Base-by-base conservation (phyloP, 2,329 filamentous ascomycete genomes). In the Aspergillus clavatus region DNA sequence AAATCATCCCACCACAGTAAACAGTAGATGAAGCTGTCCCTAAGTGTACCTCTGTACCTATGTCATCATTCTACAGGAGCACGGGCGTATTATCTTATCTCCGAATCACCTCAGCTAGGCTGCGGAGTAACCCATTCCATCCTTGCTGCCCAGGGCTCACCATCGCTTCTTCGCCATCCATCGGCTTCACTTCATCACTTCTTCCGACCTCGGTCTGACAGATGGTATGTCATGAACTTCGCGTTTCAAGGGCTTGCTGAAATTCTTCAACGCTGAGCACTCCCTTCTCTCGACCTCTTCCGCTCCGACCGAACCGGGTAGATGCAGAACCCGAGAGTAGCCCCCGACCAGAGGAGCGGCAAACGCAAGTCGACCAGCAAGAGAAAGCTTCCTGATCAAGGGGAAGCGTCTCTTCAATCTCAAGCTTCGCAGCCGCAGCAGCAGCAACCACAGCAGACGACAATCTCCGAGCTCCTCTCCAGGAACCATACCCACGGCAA, bases 391-490 rank as follows among this genome's bases (percentile, higher is more conserved):
- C 52, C 59, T 49, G 59, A 65, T 51, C 61, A 61, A 53, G 62
- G 54, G 55, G 63, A 63, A 45, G 45, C 54, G 45, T 57, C 59
- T 38, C 61, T 62, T 42, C 57, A 54, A 31, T 50, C 50, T 45
- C 52, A 57, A 23, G 61, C 66, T 38, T 35, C 31, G 31, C 31
- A 35, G 11, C 16, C 16, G 29, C 14, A 14, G 10, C 29, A n/a
- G 29, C 29, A 33, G 29, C 29, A 33, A 18, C 31, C 11, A 35
- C 57, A 63, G 43, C 71, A 73, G 54, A 61, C 66, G 47, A 72
- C 68, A 35, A 71, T 75, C 46, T 70, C 70, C 27, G 67, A 73
- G 43, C 61, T 75, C 40, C 69, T 76, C 52, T 66, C 70, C 22
- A 55, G 57, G 48, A 60, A 56, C 45, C 48, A 60, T 47, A 49